A percentile compares a stretch with the other conserved stretches of the same genome.
Evolutionary conservation across 805 yeast genomes (phyloP).

Genomic region (Lipomyces mesembrius): DNA sequence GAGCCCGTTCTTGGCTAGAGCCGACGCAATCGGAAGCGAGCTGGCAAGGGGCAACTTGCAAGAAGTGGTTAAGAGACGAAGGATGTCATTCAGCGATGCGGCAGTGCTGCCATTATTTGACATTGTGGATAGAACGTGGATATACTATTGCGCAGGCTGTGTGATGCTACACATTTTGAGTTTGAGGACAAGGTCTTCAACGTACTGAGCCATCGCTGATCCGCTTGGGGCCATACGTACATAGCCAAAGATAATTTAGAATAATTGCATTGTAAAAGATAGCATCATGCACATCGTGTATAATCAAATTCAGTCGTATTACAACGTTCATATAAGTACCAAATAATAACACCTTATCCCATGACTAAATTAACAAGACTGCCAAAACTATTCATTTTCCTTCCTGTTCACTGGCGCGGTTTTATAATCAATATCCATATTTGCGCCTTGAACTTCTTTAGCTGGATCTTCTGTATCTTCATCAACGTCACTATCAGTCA

Average conservation of each 20-base stretch:
- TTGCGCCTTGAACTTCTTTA: slow-evolving; percentile 1
- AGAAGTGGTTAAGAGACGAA: slow-evolving; percentile 23
- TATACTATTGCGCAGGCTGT: no score
- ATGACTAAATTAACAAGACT: not conserved
- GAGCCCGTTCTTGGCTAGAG: slow-evolving; percentile 23
- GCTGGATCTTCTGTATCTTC: not conserved
- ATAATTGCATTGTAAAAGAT: no score
- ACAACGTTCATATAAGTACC: not conserved
- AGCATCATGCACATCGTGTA: no score
- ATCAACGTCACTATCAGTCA: slow-evolving; percentile 32
- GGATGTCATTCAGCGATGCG: slow-evolving; percentile 23
- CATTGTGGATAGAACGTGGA: not conserved
- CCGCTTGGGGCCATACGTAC: no score
- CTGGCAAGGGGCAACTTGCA: slow-evolving; percentile 28
- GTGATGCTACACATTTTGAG: not conserved
- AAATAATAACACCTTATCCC: not conserved
- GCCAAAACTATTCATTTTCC: not conserved
- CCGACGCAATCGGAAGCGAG: slow-evolving; percentile 29
- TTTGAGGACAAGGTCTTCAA: not conserved
- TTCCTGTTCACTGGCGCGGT: not conserved
- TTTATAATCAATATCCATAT: not conserved
- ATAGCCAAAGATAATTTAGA: no score
- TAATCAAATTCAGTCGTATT: not conserved
- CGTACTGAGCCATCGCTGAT: not conserved
- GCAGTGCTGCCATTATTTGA: not conserved